phyloP scores from a whole-genome alignment of 2,329 filamentous ascomycete genomes.

The Chrysosporium keratinophilum region DNA sequence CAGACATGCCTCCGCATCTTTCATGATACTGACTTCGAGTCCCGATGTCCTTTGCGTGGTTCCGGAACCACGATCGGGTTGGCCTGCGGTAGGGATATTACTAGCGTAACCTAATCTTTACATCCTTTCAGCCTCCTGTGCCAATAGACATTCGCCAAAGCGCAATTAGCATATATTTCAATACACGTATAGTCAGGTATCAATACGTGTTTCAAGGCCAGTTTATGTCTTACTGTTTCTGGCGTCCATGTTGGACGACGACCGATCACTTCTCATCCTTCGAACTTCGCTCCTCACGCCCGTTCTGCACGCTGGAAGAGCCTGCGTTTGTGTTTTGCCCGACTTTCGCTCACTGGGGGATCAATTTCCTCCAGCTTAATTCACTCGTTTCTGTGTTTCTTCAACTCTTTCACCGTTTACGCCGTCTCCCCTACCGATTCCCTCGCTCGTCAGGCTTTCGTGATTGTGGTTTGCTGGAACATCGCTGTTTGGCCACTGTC shows the following conservation, averaged over 20 bases:
- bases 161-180: background rate
- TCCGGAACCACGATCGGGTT: no score
- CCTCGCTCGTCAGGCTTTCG: conserved; percentile 1
- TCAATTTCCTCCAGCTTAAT: background rate
- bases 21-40: no score
- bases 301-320: background rate
- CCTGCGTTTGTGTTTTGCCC: background rate
- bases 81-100: background rate
- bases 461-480: background rate
- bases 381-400: conserved; percentile 7
- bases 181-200: conserved; percentile 1
- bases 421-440: background rate
- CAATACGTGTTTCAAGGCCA: conserved; percentile 6
- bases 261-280: background rate
- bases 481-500: background rate
- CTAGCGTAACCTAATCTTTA: background rate
- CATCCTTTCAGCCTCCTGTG: background rate
- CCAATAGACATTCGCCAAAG: background rate
- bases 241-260: background rate
- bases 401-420: background rate
- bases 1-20: no score
- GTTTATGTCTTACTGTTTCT: conserved; percentile 1
- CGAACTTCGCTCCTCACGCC: background rate
- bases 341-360: background rate
- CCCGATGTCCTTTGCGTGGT: no score